Evolutionary conservation across 2,329 filamentous ascomycete genomes (phyloP), one percentile per base, ranked within the genome.

Genomic region (Paecilomyces variotii): DNA sequence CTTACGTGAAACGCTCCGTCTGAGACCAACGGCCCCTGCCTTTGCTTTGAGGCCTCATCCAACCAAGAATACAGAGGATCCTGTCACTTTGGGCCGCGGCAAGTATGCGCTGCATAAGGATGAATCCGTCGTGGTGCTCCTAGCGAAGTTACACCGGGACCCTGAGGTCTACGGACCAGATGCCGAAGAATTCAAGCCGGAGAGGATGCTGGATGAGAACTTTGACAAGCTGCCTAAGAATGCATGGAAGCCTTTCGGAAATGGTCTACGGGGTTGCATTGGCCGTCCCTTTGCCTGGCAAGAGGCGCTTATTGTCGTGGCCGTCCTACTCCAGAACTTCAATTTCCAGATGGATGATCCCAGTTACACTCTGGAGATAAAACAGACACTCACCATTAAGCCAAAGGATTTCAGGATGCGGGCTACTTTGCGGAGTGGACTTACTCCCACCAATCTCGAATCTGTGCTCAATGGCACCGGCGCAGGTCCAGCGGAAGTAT

Each of bases 281-380:
- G 89, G 89, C 3, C 78, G 87, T 1, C 80, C 84, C 0, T 91
- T 91, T 68, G 87, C 88, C 0, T 88, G 86, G 85, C 88, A 92
- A 67, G 89, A 92, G 72, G 79, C 82, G 1, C 68, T 87, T 4
- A 73, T 90, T 0, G 80, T 81, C 7, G 76, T 85, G 64, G 83
- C 85, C 0, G 79, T 88, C 64, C 68, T 90, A 11, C 76, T 91
- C 59, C 87, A 90, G 65, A 88, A 87, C 65, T 90, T 91, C 74
- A 82, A 89, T 63, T 84, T 91, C 60, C 77, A 79, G 54, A 71
- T 85, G 57, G 82, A 82, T 45, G 82, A 91, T 61, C 81, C 86
- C 0, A 78, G 63, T 50, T 76, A 76, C 58, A 64, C 71, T 12
- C 65, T 76, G 25, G 65, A 65, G n/a, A 65, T 75, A 54, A 74